These are phyloP conservation scores for Calonectria pteridis DNA, from an alignment of 2,329 filamentous ascomycete species.

Conservation along the genomic window DNA sequence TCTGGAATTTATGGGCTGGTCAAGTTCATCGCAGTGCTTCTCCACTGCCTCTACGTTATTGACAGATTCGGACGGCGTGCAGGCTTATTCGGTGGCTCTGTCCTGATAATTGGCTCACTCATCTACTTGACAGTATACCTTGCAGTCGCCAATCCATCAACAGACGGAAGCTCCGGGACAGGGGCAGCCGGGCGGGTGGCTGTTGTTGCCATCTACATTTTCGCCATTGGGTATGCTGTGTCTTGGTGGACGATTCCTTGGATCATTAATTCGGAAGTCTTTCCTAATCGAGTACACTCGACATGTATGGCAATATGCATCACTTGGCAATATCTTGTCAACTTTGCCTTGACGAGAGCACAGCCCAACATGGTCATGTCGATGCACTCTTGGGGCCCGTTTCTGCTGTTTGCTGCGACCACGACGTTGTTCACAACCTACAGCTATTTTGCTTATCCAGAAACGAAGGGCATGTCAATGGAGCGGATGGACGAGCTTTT, in stretches of 20 bases:
- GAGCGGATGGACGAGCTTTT: constrained; percentile 25
- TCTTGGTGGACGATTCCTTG: constrained; percentile 26
- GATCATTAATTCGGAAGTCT: constrained; percentile 24
- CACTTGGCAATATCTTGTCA: constrained; percentile 22
- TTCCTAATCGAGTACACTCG: constrained; percentile 16
- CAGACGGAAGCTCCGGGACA: constrained; percentile 1
- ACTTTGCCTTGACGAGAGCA: constrained; percentile 21
- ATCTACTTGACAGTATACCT: constrained; percentile 20
- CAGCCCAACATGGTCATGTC: constrained; percentile 27
- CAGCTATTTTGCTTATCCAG: constrained; percentile 22
- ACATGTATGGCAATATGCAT: constrained; percentile 23
- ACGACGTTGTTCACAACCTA: constrained; percentile 11
- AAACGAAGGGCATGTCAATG: constrained; percentile 23
- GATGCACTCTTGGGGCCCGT: constrained; percentile 23
- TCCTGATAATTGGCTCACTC: constrained; percentile 14
- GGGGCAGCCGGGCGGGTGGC: constrained; percentile 22
- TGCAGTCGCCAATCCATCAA: constrained; percentile 13
- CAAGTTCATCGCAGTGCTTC: constrained; percentile 18
- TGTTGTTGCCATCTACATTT: constrained; percentile 25
- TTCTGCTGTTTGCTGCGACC: constrained; percentile 12
- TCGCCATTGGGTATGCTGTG: constrained; percentile 24
- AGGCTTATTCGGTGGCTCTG: constrained; percentile 15
- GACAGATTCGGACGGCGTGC: constrained; percentile 19
- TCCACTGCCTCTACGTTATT: constrained; percentile 19
- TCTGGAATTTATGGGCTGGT: constrained; percentile 23